These are phyloP conservation scores for Starmerella bacillaris DNA, from an alignment of 805 yeast species.

Conservation along the genomic window DNA sequence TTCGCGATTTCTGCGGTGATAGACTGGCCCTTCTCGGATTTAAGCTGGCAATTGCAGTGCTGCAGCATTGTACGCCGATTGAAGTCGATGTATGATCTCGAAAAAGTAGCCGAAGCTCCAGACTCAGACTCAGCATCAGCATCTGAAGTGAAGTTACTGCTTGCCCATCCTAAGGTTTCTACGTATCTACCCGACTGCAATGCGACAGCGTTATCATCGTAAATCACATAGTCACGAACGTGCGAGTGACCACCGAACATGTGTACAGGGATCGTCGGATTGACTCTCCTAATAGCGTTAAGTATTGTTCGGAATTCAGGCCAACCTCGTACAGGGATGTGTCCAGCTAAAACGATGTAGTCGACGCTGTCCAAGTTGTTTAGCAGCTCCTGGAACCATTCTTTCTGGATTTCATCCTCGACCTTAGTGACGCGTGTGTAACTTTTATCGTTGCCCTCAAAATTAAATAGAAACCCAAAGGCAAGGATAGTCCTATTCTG, in stretches of 20 bases:
- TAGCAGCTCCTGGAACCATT: slow-evolving; percentile 41
- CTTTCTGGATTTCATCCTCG: slow-evolving; percentile 31
- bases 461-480: slow-evolving; percentile 64
- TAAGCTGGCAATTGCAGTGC: slow-evolving; percentile 26
- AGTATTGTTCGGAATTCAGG: slow-evolving; percentile 35
- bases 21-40: slow-evolving; percentile 28
- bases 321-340: slow-evolving; percentile 51
- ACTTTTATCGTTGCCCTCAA: slow-evolving; percentile 35
- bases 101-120: slow-evolving; percentile 20
- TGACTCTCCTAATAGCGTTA: slow-evolving; percentile 33
- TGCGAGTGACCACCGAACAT: slow-evolving; percentile 92
- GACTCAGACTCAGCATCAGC: slow-evolving; percentile 4
- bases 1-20: slow-evolving; percentile 30
- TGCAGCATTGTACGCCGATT: slow-evolving; percentile 48
- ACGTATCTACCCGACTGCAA: slow-evolving; percentile 80
- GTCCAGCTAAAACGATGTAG: slow-evolving; percentile 53
- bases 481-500: slow-evolving; percentile 37
- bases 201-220: slow-evolving; percentile 50
- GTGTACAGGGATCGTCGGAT: slow-evolving; percentile 49
- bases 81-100: slow-evolving; percentile 67
- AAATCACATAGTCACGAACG: slow-evolving; percentile 56
- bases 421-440: slow-evolving; percentile 48
- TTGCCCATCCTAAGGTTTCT: slow-evolving; percentile 74
- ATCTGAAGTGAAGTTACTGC: slow-evolving; percentile 29
- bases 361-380: slow-evolving; percentile 32